Evolutionary conservation across 768 basidiomycete genomes (phyloP).

Genomic region (Leccinum fibrillosum): DNA sequence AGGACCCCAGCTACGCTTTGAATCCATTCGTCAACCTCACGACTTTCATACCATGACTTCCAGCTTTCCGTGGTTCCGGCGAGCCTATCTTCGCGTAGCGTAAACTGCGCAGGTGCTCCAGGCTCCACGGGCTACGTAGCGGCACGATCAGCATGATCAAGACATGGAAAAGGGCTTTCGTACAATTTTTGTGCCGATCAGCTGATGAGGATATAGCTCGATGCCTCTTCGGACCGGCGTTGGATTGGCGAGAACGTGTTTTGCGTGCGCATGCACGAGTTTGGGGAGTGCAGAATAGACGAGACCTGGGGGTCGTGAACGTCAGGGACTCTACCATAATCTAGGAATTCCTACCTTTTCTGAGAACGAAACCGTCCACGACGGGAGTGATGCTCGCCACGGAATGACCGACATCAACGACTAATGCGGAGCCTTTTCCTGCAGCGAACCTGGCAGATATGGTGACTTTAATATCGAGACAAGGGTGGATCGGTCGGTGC

Average conservation of each 20-base stretch:
- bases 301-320: constrained; percentile 55
- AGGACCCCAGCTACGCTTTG: constrained; percentile 85
- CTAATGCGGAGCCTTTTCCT: constrained; percentile 95
- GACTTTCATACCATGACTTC: constrained; percentile 72
- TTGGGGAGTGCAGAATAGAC: constrained; percentile 69
- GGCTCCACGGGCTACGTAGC: constrained; percentile 67
- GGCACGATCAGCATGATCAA: constrained; percentile 5
- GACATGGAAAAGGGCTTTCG: constrained; percentile 9
- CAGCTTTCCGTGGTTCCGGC: constrained; percentile 76
- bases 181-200: constrained; percentile 80
- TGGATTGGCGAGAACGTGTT: constrained; percentile 56
- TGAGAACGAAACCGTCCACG: constrained; percentile 94
- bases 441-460: constrained; percentile 76
- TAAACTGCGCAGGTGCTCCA: constrained; percentile 58
- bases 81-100: constrained; percentile 72
- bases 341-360: constrained; percentile 63
- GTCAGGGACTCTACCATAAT: background rate
- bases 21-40: constrained; percentile 92
- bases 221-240: constrained; percentile 52
- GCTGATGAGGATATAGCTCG: constrained; percentile 79
- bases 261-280: constrained; percentile 78
- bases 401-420: constrained; percentile 90
- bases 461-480: constrained; percentile 11
- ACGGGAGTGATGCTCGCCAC: constrained; percentile 92
- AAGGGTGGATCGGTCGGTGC: constrained; percentile 21